These are phyloP conservation scores for Haberlea rhodopensis DNA, from an alignment of 257 asterid genomes.

Conservation along the genomic window DNA sequence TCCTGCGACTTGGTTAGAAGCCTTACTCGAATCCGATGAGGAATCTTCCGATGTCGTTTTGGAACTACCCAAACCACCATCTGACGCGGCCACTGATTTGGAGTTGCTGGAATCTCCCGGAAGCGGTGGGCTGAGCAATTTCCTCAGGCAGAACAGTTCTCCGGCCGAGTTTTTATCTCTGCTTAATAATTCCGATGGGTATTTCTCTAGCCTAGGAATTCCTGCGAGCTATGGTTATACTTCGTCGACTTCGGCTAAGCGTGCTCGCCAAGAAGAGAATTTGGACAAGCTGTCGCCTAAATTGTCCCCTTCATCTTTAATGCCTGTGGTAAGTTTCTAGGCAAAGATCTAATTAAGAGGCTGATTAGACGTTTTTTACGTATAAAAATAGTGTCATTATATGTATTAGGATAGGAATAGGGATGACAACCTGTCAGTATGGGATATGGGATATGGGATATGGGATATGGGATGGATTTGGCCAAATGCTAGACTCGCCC, in stretches of 20 bases:
- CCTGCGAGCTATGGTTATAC: conserved; percentile 48
- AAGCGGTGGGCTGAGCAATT: conserved; percentile 56
- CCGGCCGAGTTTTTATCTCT: conserved; percentile 79
- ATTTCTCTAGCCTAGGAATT: conserved; percentile 58
- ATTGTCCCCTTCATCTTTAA: conserved; percentile 33
- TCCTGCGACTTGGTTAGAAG: conserved; percentile 93
- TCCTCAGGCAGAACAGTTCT: conserved; percentile 83
- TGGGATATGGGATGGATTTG: no score
- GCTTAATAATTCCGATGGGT: conserved; percentile 49
- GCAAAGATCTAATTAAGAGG: not conserved
- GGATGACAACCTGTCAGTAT: no score
- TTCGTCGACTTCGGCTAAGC: conserved; percentile 50
- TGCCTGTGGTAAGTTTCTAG: conserved; percentile 36
- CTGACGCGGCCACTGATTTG: conserved; percentile 38
- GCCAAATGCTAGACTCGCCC: no score
- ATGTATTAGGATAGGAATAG: no score
- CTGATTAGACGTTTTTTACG: no score
- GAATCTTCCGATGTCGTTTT: conserved; percentile 49
- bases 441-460: no score
- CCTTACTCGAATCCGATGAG: conserved; percentile 74
- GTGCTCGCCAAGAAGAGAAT: conserved; percentile 61
- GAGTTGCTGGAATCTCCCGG: conserved; percentile 57
- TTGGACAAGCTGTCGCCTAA: conserved; percentile 41
- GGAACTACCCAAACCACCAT: conserved; percentile 48
- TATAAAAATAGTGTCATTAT: no score